These are phyloP conservation scores for Tricholoma sp. DNA, from an alignment of 768 basidiomycete genomes.

Conservation along the genomic window DNA sequence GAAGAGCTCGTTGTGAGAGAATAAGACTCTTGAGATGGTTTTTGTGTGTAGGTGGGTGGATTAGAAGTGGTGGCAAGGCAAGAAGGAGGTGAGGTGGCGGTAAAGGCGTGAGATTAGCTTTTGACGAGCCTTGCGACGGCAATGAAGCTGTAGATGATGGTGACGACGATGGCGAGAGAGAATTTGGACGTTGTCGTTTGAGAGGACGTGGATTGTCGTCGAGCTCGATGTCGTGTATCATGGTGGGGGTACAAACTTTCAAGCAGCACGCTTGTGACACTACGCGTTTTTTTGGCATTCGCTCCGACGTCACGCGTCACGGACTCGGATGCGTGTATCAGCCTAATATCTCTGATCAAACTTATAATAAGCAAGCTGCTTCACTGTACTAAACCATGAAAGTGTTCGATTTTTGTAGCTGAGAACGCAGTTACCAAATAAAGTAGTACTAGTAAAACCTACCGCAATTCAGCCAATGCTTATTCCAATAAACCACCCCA, in stretches of 20 bases:
- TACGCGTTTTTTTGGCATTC: neutral
- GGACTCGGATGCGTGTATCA: too few species aligned
- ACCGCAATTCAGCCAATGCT: too few species aligned
- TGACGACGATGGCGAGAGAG: neutral
- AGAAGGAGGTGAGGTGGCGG: constrained; percentile 48
- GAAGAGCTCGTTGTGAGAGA: constrained; percentile 50
- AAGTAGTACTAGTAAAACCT: too few species aligned
- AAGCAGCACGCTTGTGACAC: neutral
- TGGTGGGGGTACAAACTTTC: neutral
- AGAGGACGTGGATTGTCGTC: constrained; percentile 27
- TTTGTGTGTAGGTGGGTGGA: constrained; percentile 60
- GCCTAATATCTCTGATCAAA: too few species aligned
- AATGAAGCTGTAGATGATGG: neutral
- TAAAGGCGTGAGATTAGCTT: constrained; percentile 9
- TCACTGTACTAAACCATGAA: too few species aligned
- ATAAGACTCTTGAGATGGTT: constrained; percentile 49
- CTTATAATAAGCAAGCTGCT: too few species aligned
- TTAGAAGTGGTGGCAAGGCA: constrained; percentile 52
- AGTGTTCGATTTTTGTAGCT: too few species aligned
- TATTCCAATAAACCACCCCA: too few species aligned
- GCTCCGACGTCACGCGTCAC: too few species aligned
- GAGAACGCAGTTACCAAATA: too few species aligned
- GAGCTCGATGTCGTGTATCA: constrained; percentile 1
- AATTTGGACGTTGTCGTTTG: constrained; percentile 26
- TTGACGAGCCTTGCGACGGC: constrained; percentile 2